Conservation (phyloP, 257 asterid genomes). For the Solanum commersonii region DNA sequence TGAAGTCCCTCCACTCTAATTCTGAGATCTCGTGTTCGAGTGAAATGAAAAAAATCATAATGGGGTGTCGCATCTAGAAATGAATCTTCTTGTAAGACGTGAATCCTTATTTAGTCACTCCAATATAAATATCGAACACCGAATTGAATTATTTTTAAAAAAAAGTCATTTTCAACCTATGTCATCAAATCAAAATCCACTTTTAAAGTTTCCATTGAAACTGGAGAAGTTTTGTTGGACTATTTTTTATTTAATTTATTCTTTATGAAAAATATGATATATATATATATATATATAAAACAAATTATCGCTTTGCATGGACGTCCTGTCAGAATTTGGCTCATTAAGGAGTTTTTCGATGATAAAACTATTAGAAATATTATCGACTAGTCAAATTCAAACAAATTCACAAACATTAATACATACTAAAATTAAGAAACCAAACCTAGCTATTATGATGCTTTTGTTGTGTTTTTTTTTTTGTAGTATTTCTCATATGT, state of each 20-base stretch:
- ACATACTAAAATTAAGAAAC: neutral
- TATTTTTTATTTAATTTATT: neutral
- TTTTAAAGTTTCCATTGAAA: neutral
- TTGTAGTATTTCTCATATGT: neutral
- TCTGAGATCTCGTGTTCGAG: rapidly evolving
- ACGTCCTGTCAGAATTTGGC: neutral
- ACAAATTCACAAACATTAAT: neutral
- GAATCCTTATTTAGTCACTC: neutral
- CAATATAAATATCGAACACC: rapidly evolving
- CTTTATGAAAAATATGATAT: neutral
- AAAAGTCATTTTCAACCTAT: neutral
- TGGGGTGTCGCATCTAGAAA: neutral
- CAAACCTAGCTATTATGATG: neutral
- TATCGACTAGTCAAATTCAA: neutral
- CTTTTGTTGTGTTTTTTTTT: neutral
- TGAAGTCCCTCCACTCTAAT: neutral
- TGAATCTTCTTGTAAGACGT: neutral
- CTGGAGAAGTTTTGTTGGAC: neutral
- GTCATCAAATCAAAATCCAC: conserved; percentile 6
- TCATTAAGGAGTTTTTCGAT: neutral
- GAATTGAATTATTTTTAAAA: neutral
- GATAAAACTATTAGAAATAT: neutral
- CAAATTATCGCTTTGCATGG: neutral
- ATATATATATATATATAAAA: neutral
- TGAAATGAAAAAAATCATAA: neutral